Conservation (phyloP, 352 stramenopile species). For the Phytophthora pini region DNA sequence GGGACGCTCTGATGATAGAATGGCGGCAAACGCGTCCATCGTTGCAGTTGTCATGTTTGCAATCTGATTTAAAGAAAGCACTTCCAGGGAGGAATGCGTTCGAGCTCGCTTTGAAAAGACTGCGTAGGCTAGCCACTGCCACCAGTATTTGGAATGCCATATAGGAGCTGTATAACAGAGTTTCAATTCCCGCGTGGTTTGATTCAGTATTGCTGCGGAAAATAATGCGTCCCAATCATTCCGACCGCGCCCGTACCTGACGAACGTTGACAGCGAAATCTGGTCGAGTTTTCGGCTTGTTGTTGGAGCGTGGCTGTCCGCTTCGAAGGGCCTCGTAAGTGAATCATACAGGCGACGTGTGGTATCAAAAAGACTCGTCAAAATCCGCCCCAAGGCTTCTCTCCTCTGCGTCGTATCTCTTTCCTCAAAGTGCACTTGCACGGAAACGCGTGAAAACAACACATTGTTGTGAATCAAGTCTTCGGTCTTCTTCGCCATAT, state of each 20-base stretch:
- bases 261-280: too few species aligned
- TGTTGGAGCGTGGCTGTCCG: not conserved
- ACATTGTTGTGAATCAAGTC: not conserved
- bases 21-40: not conserved
- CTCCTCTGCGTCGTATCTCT: too few species aligned
- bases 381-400: too few species aligned
- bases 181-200: too few species aligned
- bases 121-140: not conserved
- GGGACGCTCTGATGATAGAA: not conserved
- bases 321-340: not conserved
- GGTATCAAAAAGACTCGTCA: too few species aligned
- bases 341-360: too few species aligned
- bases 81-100: too few species aligned
- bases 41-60: not conserved
- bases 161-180: not conserved
- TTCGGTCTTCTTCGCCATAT: not conserved
- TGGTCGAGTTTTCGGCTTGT: not conserved
- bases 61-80: not conserved
- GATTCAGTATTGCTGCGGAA: too few species aligned
- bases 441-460: not conserved
- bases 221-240: too few species aligned
- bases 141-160: not conserved
- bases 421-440: not conserved
- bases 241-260: too few species aligned
- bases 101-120: too few species aligned